These are phyloP conservation scores for Colletotrichum chrysophilum DNA, from an alignment of 2,329 filamentous ascomycete species.

Conservation along the genomic window DNA sequence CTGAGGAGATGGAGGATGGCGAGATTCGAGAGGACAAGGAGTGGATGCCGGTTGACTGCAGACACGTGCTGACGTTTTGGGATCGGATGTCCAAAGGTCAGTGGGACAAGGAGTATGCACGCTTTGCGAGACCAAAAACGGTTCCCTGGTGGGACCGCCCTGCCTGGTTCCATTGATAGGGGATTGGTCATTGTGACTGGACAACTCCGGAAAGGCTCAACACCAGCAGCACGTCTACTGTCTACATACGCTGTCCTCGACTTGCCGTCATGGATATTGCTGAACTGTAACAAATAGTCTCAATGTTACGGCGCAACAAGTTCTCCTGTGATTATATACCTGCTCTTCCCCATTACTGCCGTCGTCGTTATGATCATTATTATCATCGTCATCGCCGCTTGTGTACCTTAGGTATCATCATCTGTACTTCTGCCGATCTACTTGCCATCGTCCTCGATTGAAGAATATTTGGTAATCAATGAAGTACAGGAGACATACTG, in stretches of 20 bases:
- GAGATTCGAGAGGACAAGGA: not conserved
- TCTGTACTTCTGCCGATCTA: too few species aligned
- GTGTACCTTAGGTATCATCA: too few species aligned
- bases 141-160: not conserved
- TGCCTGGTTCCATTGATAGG: not conserved
- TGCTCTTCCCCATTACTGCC: too few species aligned
- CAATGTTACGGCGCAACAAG: not conserved
- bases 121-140: not conserved
- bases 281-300: too few species aligned
- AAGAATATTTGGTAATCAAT: too few species aligned
- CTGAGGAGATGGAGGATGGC: not conserved
- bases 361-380: too few species aligned
- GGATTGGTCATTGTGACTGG: not conserved
- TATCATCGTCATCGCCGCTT: too few species aligned
- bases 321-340: too few species aligned
- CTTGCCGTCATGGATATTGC: too few species aligned
- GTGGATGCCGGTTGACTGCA: not conserved
- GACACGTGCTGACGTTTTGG: not conserved
- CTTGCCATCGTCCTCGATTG: too few species aligned
- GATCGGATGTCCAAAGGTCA: not conserved
- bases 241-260: fast-evolving
- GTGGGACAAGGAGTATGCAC: not conserved
- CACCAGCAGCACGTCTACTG: not conserved
- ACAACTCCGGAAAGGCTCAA: not conserved
- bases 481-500: too few species aligned